A percentile compares a stretch with the other conserved stretches of the same genome.
phyloP scores from a whole-genome alignment of 2,329 filamentous ascomycete species.

The Chaetomiaceae sp. region DNA sequence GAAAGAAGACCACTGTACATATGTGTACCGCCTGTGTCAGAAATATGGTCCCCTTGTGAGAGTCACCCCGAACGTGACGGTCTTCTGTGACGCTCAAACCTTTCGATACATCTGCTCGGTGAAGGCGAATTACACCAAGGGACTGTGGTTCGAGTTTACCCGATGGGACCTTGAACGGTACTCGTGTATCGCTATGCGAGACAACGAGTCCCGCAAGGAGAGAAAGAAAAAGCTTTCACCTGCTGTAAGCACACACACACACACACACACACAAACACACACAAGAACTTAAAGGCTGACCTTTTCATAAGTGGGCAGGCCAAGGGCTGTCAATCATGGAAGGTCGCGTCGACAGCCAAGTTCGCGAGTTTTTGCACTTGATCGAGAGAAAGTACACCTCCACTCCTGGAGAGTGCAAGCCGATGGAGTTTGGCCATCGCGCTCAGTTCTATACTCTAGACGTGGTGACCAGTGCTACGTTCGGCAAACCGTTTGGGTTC shows the following conservation, averaged over 20 bases:
- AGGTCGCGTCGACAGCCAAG: not conserved
- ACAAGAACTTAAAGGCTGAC: too few relatives aligned
- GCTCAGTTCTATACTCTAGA: not conserved
- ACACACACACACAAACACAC: too few relatives aligned
- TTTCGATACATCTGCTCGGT: not conserved
- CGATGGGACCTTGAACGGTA: not conserved
- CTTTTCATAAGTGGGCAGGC: not conserved
- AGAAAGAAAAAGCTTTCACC: not conserved
- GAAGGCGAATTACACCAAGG: not conserved
- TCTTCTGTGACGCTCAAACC: not conserved
- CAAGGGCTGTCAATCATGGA: not conserved
- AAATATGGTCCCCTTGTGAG: not conserved
- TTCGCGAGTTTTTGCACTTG: not conserved
- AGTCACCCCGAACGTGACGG: not conserved
- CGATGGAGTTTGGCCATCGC: not conserved
- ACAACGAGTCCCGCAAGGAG: not conserved
- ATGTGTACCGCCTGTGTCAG: not conserved
- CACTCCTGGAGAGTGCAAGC: not conserved
- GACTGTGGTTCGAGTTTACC: not conserved
- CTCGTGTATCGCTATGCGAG: not conserved
- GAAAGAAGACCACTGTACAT: not conserved
- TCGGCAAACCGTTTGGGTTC: not conserved
- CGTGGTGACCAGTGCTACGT: not conserved
- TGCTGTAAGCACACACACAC: not conserved
- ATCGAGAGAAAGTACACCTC: not conserved